These are phyloP conservation scores for Nicotiana undulata DNA, from an alignment of 257 asterid species.

Conservation along the genomic window DNA sequence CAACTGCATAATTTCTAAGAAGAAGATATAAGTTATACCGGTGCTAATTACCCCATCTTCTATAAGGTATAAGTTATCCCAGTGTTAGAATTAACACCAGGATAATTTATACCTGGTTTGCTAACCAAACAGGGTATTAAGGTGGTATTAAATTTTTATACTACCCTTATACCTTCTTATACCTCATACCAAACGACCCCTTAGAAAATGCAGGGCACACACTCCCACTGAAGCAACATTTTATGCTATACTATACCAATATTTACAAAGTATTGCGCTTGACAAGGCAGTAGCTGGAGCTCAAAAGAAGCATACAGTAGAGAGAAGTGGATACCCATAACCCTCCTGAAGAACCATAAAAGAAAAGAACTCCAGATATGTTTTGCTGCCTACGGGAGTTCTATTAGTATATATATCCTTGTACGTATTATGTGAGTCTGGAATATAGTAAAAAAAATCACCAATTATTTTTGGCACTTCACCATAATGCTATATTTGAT, in stretches of 20 bases:
- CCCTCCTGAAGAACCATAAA: not conserved
- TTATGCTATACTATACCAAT: not conserved
- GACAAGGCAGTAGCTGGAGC: not conserved
- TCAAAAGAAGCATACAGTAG: not conserved
- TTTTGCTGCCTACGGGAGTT: not conserved
- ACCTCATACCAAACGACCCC: no score
- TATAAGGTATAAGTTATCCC: no score
- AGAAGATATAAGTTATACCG: no score
- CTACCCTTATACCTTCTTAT: no score
- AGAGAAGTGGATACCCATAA: not conserved
- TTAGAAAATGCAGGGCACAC: not conserved
- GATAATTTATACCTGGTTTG: no score
- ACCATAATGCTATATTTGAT: constrained; percentile 1
- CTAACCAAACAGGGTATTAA: no score
- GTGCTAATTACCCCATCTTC: no score
- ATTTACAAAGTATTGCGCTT: not conserved
- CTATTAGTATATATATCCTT: not conserved
- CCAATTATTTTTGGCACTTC: not conserved
- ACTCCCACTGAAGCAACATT: not conserved
- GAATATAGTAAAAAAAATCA: not conserved
- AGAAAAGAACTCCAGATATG: not conserved
- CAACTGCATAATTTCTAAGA: no score
- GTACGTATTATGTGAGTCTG: not conserved
- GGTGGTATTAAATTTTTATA: no score
- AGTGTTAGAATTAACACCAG: no score